These are phyloP conservation scores for Groenewaldozyma salmanticensis DNA, from an alignment of 805 yeast genomes.

Conservation along the genomic window DNA sequence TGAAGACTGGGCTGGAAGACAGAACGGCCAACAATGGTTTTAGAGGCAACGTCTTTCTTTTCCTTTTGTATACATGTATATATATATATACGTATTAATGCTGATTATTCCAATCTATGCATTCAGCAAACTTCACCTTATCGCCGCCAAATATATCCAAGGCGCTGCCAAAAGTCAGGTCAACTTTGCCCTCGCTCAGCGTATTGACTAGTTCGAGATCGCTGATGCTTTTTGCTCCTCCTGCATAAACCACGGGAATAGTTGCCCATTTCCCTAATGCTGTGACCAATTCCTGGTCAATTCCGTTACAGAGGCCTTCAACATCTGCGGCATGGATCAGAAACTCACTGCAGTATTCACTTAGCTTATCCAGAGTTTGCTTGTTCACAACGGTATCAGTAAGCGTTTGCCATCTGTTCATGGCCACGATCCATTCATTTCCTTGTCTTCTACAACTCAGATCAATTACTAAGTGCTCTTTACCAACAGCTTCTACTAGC, in stretches of 20 bases:
- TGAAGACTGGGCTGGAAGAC: conserved; percentile 3
- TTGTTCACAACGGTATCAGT: conserved; percentile 52
- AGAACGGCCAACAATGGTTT: conserved; percentile 4
- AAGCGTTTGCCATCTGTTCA: conserved; percentile 93
- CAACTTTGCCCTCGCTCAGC: conserved; percentile 75
- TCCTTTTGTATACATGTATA: no score
- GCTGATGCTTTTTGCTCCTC: conserved; percentile 73
- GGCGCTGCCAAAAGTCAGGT: conserved; percentile 87
- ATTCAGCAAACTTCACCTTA: conserved; percentile 65
- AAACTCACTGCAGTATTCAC: conserved; percentile 72
- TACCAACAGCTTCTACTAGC: conserved; percentile 52
- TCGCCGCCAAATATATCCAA: conserved; percentile 91
- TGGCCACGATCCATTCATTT: conserved; percentile 85
- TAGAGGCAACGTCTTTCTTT: not conserved
- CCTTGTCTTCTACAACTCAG: conserved; percentile 64
- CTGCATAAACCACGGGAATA: conserved; percentile 85
- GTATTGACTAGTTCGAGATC: conserved; percentile 60
- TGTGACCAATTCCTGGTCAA: conserved; percentile 68
- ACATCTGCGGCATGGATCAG: conserved; percentile 97
- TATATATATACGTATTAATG: conserved; percentile 10
- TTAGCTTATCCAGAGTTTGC: conserved; percentile 44
- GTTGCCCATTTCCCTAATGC: conserved; percentile 70
- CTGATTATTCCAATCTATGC: conserved; percentile 61
- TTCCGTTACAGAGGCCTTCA: conserved; percentile 91
- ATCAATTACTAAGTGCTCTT: conserved; percentile 66